Percentiles rank a stretch among this genome's conserved stretches.
phyloP scores from a whole-genome alignment of 2,329 filamentous ascomycete genomes.

The Aspergillus ochraceus region DNA sequence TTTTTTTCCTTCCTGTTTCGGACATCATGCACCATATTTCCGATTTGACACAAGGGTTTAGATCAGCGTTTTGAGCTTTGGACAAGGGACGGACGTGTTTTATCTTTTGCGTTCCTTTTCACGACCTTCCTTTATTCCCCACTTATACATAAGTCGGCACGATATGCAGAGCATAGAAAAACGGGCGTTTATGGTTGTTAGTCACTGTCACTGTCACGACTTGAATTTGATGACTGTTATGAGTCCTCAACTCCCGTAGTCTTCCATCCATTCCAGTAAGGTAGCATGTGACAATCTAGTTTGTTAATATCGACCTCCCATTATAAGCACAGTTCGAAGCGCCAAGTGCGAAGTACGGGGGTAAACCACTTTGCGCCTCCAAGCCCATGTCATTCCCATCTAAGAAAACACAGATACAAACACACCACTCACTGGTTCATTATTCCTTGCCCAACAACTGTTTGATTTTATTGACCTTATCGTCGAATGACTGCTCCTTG shows the following conservation, averaged over 20 bases:
- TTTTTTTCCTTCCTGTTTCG: slow-evolving; percentile 1
- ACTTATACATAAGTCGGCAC: slow-evolving; percentile 2
- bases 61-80: slow-evolving; percentile 6
- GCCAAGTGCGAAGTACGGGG: neutral
- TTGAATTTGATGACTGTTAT: slow-evolving; percentile 6
- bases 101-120: neutral
- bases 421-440: neutral
- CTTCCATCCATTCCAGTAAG: neutral
- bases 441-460: slow-evolving; percentile 46
- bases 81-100: neutral
- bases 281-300: neutral
- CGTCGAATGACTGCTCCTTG: slow-evolving; percentile 76
- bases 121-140: slow-evolving; percentile 4
- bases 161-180: neutral
- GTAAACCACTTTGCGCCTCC: neutral
- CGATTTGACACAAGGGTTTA: neutral
- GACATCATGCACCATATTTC: neutral
- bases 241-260: neutral
- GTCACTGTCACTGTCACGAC: neutral
- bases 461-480: slow-evolving; percentile 70
- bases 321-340: too few species aligned
- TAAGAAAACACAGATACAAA: neutral
- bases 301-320: neutral
- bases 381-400: neutral
- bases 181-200: slow-evolving; percentile 8